These are phyloP conservation scores for Lenwebbia sp. DNA, from an alignment of 345 rosid genomes.

Conservation along the genomic window DNA sequence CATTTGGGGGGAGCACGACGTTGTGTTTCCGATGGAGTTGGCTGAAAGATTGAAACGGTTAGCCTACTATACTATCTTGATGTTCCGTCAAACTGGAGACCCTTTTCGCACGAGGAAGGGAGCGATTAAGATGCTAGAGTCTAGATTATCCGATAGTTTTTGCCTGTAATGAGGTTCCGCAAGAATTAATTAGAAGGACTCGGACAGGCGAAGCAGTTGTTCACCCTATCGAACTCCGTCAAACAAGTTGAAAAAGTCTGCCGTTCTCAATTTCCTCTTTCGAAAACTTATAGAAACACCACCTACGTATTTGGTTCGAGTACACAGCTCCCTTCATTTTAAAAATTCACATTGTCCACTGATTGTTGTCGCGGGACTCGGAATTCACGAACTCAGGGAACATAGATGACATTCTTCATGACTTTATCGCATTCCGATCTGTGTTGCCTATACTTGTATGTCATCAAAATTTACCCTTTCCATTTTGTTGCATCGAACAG, in stretches of 20 bases:
- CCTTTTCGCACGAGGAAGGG: not conserved
- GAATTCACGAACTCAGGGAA: not conserved
- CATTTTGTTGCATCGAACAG: not conserved
- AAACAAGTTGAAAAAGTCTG: not conserved
- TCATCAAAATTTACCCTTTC: not conserved
- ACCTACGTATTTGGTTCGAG: not conserved
- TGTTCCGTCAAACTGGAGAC: not conserved
- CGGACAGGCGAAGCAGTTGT: not conserved
- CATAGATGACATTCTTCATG: not conserved
- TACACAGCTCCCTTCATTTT: not conserved
- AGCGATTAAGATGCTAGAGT: not conserved
- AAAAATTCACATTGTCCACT: not conserved
- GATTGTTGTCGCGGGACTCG: not conserved
- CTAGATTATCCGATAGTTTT: not conserved
- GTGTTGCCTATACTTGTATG: not conserved
- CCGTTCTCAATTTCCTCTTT: not conserved
- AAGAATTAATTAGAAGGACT: not conserved
- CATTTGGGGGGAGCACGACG: constrained; percentile 84
- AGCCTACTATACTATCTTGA: not conserved
- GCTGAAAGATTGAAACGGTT: constrained; percentile 67
- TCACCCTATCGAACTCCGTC: not conserved
- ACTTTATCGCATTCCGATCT: not conserved
- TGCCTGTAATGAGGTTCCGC: not conserved
- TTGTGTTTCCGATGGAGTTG: constrained; percentile 68
- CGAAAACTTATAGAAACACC: not conserved